Percentiles rank a stretch among this genome's conserved stretches.
Conservation (phyloP, 2,329 filamentous ascomycete species). For the Fusarium solani-melongenae region DNA sequence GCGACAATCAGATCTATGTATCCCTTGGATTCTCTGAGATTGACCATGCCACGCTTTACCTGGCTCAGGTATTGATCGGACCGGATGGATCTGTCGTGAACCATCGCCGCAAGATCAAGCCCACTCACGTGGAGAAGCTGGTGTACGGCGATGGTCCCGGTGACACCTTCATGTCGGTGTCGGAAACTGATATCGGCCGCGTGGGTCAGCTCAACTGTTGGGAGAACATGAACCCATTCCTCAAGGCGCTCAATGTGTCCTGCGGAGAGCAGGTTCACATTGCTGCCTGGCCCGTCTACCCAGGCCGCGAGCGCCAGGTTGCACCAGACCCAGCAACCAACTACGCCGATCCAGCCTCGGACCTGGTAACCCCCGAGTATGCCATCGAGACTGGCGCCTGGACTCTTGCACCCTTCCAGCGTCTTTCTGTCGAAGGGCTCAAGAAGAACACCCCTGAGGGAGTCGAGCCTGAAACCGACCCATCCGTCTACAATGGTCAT, state of each 20-base stretch:
- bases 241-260: slow-evolving; percentile 43
- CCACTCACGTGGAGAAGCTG: slow-evolving; percentile 59
- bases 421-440: slow-evolving; percentile 37
- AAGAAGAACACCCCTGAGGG: slow-evolving; percentile 42
- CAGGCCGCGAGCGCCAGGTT: slow-evolving; percentile 34
- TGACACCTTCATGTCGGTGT: slow-evolving; percentile 61
- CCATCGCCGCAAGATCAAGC: slow-evolving; percentile 63
- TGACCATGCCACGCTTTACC: slow-evolving; percentile 57
- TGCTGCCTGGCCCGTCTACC: slow-evolving; percentile 45
- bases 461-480: slow-evolving; percentile 40
- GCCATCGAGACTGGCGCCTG: slow-evolving; percentile 42
- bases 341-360: slow-evolving; percentile 40
- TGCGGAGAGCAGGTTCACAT: slow-evolving; percentile 45
- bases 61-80: slow-evolving; percentile 63
- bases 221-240: slow-evolving; percentile 58
- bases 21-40: slow-evolving; percentile 63
- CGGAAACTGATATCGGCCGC: slow-evolving; percentile 60
- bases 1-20: slow-evolving; percentile 57
- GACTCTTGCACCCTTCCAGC: slow-evolving; percentile 42
- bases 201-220: slow-evolving; percentile 67
- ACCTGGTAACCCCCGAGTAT: slow-evolving; percentile 41
- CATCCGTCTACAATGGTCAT: slow-evolving; percentile 37
- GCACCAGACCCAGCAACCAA: slow-evolving; percentile 41
- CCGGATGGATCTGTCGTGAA: slow-evolving; percentile 57
- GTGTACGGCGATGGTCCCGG: slow-evolving; percentile 67